Evolutionary conservation across 768 basidiomycete species (phyloP).

Genomic region (Suillus occidentalis): DNA sequence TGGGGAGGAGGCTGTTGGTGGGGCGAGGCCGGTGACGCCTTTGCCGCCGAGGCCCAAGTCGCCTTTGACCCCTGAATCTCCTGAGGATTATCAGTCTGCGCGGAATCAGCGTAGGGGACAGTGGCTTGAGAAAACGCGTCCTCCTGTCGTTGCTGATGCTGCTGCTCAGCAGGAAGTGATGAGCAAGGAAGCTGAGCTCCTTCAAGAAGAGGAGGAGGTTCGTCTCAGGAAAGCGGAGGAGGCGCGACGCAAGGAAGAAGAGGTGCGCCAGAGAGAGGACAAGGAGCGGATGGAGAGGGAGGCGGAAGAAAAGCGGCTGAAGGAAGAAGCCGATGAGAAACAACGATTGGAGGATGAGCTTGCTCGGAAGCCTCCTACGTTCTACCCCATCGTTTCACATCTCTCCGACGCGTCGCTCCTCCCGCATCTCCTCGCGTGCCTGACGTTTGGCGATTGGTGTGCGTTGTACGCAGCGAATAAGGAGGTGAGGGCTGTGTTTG

Average conservation of each 20-base stretch:
- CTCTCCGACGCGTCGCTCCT: conserved; percentile 55
- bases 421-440: conserved; percentile 50
- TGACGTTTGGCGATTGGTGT: conserved; percentile 77
- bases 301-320: conserved; percentile 8
- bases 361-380: conserved; percentile 25
- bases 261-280: not conserved
- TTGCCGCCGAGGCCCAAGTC: conserved; percentile 7
- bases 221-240: not conserved
- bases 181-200: conserved; percentile 22
- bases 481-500: conserved; percentile 51
- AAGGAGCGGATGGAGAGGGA: conserved; percentile 8
- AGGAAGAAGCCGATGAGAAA: conserved; percentile 5
- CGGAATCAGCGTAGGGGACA: conserved; percentile 42
- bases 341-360: conserved; percentile 12
- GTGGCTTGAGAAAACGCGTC: conserved; percentile 39
- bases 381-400: conserved; percentile 58
- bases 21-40: conserved; percentile 6
- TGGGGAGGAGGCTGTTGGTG: conserved; percentile 2
- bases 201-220: conserved; percentile 15
- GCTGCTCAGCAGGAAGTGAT: conserved; percentile 24
- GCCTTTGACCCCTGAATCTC: conserved; percentile 23
- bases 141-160: conserved; percentile 34
- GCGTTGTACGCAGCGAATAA: conserved; percentile 56
- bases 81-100: conserved; percentile 41
- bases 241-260: not conserved